Evolutionary conservation across 2,329 filamentous ascomycete genomes (phyloP).

Genomic region (Penicillium expansum): DNA sequence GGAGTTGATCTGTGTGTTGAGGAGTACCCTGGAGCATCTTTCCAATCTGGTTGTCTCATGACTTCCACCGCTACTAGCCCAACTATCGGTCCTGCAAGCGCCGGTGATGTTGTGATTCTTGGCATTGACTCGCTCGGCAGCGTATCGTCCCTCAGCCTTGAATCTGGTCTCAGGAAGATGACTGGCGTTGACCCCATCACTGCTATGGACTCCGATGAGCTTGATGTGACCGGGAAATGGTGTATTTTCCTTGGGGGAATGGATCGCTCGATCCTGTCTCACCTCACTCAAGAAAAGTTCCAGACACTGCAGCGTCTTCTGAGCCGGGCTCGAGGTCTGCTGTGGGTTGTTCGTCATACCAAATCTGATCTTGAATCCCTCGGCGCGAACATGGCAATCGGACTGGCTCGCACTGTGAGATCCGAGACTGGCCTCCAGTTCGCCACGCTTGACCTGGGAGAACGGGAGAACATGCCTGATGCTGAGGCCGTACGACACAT

Average conservation of each 20-base stretch:
- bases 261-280: constrained; percentile 17
- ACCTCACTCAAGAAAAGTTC: constrained; percentile 18
- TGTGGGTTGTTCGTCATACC: constrained; percentile 22
- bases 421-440: constrained; percentile 24
- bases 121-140: constrained; percentile 13
- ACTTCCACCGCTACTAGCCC: constrained; percentile 17
- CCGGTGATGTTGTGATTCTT: constrained; percentile 20
- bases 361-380: constrained; percentile 15
- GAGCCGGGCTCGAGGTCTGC: constrained; percentile 17
- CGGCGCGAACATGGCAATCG: constrained; percentile 23
- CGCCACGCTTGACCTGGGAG: constrained; percentile 21
- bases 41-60: constrained; percentile 23
- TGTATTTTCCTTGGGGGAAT: constrained; percentile 25
- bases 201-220: constrained; percentile 2
- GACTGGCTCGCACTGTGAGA: constrained; percentile 23
- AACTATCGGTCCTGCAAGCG: constrained; percentile 6
- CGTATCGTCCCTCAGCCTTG: constrained; percentile 13
- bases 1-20: constrained; percentile 23
- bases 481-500: constrained; percentile 18
- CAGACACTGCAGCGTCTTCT: constrained; percentile 18
- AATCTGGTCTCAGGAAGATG: constrained; percentile 10
- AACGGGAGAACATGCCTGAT: constrained; percentile 17
- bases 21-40: constrained; percentile 20
- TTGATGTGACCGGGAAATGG: constrained; percentile 21
- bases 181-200: constrained; percentile 14